A percentile compares a stretch with the other conserved stretches of the same genome.
Conservation (phyloP, 176 grass and related monocot species). For the Triticum timopheevii region DNA sequence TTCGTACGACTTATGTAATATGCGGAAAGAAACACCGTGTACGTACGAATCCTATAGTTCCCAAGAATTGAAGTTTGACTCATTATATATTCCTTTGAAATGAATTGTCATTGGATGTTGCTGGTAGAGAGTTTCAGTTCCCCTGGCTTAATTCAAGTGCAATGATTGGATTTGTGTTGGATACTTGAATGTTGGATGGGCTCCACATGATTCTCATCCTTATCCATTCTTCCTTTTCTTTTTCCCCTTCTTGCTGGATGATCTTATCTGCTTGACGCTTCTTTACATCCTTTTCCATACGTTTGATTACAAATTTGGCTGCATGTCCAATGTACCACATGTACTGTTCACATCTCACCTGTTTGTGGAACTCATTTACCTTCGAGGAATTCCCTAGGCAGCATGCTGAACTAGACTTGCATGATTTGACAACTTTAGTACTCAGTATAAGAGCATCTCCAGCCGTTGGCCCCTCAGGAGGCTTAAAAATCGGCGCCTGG, state of each 20-base stretch:
- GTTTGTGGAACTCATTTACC: constrained; percentile 13
- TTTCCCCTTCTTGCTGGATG: constrained; percentile 30
- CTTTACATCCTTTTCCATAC: constrained; percentile 36
- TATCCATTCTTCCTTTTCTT: constrained; percentile 44
- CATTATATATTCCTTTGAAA: constrained; percentile 22
- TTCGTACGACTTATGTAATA: constrained; percentile 18
- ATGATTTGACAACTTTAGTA: constrained; percentile 1
- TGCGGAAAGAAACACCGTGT: background rate
- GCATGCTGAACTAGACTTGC: background rate
- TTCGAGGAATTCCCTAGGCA: constrained; percentile 11
- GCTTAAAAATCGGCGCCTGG: too few species aligned
- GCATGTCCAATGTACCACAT: constrained; percentile 32
- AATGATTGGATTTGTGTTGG: constrained; percentile 47
- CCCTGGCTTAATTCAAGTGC: constrained; percentile 34
- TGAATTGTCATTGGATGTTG: constrained; percentile 33
- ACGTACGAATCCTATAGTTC: constrained; percentile 26
- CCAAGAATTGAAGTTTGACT: constrained; percentile 36
- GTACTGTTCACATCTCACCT: constrained; percentile 22
- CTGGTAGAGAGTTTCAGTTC: constrained; percentile 31
- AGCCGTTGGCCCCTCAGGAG: too few species aligned
- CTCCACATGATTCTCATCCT: constrained; percentile 59
- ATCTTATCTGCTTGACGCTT: constrained; percentile 57
- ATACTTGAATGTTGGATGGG: constrained; percentile 29
- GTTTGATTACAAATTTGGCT: constrained; percentile 41
- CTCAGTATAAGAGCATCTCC: background rate